A percentile compares a stretch with the other conserved stretches of the same genome.
Evolutionary conservation across 2,329 filamentous ascomycete genomes (phyloP).

Genomic region (Talaromyces islandicus): DNA sequence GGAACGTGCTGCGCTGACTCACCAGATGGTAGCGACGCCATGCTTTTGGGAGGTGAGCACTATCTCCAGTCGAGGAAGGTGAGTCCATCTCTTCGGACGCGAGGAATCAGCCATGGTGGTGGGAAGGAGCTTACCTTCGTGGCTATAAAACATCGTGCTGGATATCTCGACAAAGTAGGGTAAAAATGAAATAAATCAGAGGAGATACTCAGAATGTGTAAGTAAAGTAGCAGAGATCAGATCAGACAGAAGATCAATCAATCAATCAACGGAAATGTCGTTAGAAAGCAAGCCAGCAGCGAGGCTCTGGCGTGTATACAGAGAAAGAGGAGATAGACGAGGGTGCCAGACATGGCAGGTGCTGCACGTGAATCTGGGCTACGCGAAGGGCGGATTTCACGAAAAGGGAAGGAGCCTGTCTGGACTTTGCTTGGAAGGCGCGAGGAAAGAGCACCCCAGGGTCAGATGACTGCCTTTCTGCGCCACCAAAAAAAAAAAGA

Average conservation of each 20-base stretch:
- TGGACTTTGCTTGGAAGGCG: background rate
- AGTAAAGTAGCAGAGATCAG: background rate
- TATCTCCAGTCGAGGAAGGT: conserved; percentile 20
- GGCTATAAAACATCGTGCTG: conserved; percentile 82
- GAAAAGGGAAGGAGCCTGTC: background rate
- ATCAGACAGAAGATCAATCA: background rate
- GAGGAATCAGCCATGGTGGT: background rate
- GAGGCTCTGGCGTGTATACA: background rate
- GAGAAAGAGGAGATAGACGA: background rate
- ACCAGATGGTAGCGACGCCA: conserved; percentile 95
- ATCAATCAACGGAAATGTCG: background rate
- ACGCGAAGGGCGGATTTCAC: background rate
- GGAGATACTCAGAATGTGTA: background rate
- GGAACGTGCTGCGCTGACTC: conserved; percentile 24
- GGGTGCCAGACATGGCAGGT: background rate
- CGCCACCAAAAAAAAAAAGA: no score
- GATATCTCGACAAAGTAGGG: background rate
- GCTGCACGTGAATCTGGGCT: background rate
- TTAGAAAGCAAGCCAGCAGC: background rate
- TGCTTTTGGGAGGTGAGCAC: conserved; percentile 80
- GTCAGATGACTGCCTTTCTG: background rate
- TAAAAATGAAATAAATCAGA: background rate
- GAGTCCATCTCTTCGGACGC: background rate
- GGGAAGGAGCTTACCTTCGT: conserved; percentile 64
- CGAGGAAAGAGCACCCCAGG: background rate